Percentiles rank a stretch among this genome's conserved stretches.
phyloP scores from a whole-genome alignment of 2,329 filamentous ascomycete genomes.

The Ophiostoma piceae region DNA sequence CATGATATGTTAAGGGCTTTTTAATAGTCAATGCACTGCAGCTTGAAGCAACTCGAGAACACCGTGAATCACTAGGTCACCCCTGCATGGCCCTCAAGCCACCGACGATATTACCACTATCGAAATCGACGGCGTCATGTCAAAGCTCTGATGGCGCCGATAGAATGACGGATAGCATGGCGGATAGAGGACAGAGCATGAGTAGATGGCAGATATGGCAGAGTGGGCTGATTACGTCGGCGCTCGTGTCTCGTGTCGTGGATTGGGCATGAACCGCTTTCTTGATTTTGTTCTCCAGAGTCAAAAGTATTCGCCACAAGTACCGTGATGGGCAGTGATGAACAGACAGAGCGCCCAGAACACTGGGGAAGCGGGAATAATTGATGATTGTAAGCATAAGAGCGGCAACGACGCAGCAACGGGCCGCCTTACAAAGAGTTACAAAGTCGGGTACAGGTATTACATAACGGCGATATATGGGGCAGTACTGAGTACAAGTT shows the following conservation, averaged over 20 bases:
- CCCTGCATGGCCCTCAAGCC: neutral
- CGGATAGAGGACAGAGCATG: neutral
- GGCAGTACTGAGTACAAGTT: neutral
- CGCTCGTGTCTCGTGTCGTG: neutral
- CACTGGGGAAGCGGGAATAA: neutral
- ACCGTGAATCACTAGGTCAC: neutral
- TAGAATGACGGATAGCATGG: neutral
- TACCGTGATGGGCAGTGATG: neutral
- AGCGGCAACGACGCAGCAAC: neutral
- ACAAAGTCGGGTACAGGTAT: neutral
- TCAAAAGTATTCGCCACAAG: neutral
- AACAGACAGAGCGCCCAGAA: neutral
- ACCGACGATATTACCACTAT: neutral
- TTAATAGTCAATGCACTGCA: neutral
- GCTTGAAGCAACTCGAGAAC: neutral
- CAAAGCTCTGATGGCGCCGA: conserved; percentile 1
- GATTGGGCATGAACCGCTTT: neutral
- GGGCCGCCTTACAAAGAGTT: neutral
- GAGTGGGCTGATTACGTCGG: conserved; percentile 8
- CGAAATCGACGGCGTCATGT: conserved; percentile 4
- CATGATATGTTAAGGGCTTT: too few species aligned
- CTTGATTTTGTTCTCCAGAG: neutral
- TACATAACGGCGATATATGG: neutral
- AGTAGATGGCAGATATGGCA: neutral
- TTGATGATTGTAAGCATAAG: neutral